Evolutionary conservation across 768 basidiomycete genomes (phyloP).

Genomic region (Naganishia antarctica): DNA sequence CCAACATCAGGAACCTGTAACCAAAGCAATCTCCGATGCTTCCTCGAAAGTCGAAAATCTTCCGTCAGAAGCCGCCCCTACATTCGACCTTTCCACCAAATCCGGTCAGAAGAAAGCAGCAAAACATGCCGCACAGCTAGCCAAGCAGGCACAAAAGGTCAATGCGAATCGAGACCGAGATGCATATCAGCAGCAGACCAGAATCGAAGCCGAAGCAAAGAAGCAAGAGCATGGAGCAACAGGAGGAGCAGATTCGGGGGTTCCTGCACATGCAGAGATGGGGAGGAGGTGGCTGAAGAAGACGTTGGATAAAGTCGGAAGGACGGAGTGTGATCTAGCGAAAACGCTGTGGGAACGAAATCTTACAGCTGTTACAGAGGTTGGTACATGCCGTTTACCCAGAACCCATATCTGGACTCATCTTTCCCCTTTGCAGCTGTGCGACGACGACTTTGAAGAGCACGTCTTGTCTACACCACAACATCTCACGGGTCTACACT

Average conservation of each 20-base stretch:
- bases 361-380: constrained; percentile 89
- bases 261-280: constrained; percentile 68
- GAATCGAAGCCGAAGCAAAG: constrained; percentile 42
- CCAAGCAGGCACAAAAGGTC: constrained; percentile 11
- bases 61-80: background rate
- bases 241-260: constrained; percentile 5
- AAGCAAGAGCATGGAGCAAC: constrained; percentile 43
- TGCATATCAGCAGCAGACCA: background rate
- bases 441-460: constrained; percentile 95
- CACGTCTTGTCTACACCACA: constrained; percentile 81
- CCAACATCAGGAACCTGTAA: no score
- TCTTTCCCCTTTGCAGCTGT: constrained; percentile 61
- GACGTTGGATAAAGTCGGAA: constrained; percentile 61
- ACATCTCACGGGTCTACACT: constrained; percentile 79
- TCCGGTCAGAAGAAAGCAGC: constrained; percentile 18
- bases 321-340: constrained; percentile 71
- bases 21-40: background rate
- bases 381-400: constrained; percentile 50
- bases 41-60: background rate
- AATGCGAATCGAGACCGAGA: constrained; percentile 13
- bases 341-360: constrained; percentile 68
- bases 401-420: background rate
- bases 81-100: constrained; percentile 19
- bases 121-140: constrained; percentile 3
- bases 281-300: constrained; percentile 77